Conservation (phyloP, 495 filamentous ascomycete species). For the Cryomyces minteri region DNA sequence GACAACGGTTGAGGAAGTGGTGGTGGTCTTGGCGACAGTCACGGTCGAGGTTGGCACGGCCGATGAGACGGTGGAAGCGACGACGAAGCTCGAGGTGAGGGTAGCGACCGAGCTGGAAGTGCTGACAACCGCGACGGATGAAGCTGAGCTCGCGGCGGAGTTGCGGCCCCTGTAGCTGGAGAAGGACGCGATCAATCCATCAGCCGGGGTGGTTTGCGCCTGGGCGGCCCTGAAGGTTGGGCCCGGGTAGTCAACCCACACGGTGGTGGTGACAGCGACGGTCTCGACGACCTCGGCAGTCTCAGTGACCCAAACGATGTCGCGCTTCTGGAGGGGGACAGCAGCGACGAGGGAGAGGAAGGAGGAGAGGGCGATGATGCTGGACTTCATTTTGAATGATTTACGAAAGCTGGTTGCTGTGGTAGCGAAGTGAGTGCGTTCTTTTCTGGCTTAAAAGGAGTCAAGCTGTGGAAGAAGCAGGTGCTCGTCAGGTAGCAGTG, state of each 20-base stretch:
- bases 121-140: background rate
- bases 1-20: slow-evolving; percentile 2
- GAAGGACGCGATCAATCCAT: background rate
- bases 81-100: background rate
- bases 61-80: background rate
- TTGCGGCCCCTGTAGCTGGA: background rate
- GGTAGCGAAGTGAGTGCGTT: background rate
- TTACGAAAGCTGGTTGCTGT: background rate
- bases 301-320: slow-evolving; percentile 19
- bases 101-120: background rate
- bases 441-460: no score
- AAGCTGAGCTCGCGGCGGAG: background rate
- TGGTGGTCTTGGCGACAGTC: background rate
- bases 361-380: slow-evolving; percentile 12
- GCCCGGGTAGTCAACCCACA: slow-evolving; percentile 15
- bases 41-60: background rate
- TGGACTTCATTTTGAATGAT: slow-evolving; percentile 11
- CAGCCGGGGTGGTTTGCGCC: background rate
- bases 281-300: slow-evolving; percentile 18
- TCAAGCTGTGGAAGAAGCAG: background rate
- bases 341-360: slow-evolving; percentile 15
- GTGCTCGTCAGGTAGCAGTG: background rate
- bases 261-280: slow-evolving; percentile 18
- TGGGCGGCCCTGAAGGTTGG: background rate
- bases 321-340: slow-evolving; percentile 20